A percentile compares a stretch with the other conserved stretches of the same genome.
phyloP scores from a whole-genome alignment of 23 red algal species.

The Gracilaria caudata region DNA sequence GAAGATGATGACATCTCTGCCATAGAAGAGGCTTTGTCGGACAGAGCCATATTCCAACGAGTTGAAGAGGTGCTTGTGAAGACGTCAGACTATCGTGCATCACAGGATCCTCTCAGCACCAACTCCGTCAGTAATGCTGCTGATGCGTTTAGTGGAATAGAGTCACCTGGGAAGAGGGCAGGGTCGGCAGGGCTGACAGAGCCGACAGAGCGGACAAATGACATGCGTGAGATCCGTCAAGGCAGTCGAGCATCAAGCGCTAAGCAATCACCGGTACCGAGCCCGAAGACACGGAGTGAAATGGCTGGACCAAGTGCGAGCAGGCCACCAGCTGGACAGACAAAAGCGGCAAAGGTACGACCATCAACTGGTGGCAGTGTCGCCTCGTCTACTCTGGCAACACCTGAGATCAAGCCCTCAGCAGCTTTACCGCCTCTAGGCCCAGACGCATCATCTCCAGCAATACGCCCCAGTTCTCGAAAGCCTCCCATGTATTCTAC shows the following conservation, averaged over 20 bases:
- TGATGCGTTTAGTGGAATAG: neutral
- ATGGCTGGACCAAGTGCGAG: neutral
- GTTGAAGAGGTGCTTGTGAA: conserved; percentile 22
- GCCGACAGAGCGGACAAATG: neutral
- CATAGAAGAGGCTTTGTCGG: conserved; percentile 14
- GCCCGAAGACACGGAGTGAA: neutral
- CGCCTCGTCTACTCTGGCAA: neutral
- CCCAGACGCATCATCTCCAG: conserved; percentile 10
- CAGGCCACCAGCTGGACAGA: neutral
- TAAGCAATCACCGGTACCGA: neutral
- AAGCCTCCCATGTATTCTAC: conserved; percentile 26
- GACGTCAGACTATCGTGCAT: conserved; percentile 7
- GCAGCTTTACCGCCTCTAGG: conserved; percentile 7
- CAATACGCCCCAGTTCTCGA: conserved; percentile 24
- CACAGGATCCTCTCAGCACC: too few species aligned
- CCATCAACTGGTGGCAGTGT: neutral
- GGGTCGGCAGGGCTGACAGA: too few species aligned
- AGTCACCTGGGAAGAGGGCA: too few species aligned
- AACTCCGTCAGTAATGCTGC: neutral
- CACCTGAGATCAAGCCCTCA: conserved; percentile 16
- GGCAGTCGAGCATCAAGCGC: neutral
- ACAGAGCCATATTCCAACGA: conserved; percentile 21
- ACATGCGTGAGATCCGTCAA: neutral
- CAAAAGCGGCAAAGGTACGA: neutral
- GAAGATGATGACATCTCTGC: conserved; percentile 24